Base-by-base conservation (phyloP, 2,329 filamentous ascomycete species). In the Penicillium italicum region DNA sequence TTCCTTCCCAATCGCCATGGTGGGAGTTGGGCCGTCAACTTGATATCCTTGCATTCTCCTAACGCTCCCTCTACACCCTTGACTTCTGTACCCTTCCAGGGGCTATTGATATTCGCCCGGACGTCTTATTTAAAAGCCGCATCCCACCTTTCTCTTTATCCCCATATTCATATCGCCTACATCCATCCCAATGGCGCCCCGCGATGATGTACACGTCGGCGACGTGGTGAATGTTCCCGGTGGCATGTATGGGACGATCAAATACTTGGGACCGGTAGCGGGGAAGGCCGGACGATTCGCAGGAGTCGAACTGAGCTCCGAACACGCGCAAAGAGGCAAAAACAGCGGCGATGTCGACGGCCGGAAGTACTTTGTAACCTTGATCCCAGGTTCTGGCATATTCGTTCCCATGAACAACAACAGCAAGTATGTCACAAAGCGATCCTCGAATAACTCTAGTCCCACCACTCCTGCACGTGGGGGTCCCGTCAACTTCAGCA, bases 271-370 rank as follows among this genome's bases (percentile, higher is more conserved):
- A 42, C 80, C 80, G 37, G 93, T 99, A 38, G 84, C 86, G 65
- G 92, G 92, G 60, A 97, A 96, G 79, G 91, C 89, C 64, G 94
- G 94, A 48, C 83, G 84, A 20, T 99, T 99, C 79, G 91, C 90
- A 31, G 94, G 94, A 43, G 90, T 99, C 34, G 94, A 99, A 74
- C 80, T 99, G 60, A 85, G 87, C 66, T 79, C 84, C 50, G 89
- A 96, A 63, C 95, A 88, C 77, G 89, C 91, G 33, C 74, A 81
- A 49, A 85, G 88, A 69, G 94, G 94, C 33, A 99, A 99, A 80
- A 99, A 99, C 70, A 95, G 84, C 67, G 94, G 94, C 61, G 92
- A 96, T 73, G 94, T 97, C 52, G 93, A 97, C 65, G 94, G 93
- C 38, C 79, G 78, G 56, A 79, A 78, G 53, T 99, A 99, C 76